phyloP scores from a whole-genome alignment of 2,329 filamentous ascomycete genomes.

The Aspergillus pseudotamarii region DNA sequence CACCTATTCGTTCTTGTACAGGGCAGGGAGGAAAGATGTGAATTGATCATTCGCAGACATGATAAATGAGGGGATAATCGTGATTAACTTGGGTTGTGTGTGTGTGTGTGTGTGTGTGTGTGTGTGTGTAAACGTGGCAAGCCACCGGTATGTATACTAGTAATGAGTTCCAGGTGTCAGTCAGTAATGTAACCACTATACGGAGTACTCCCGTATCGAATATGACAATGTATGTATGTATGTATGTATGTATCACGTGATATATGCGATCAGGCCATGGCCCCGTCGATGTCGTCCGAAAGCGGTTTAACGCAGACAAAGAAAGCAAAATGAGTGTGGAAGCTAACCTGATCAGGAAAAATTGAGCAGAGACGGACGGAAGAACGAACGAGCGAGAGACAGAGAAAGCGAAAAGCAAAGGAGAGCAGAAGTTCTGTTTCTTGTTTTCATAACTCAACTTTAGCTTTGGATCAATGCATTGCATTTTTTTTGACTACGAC shows the following conservation, averaged over 20 bases:
- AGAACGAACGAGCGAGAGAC: neutral
- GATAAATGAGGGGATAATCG: too few relatives aligned
- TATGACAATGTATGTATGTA: too few relatives aligned
- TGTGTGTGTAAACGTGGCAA: too few relatives aligned
- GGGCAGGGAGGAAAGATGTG: too few relatives aligned
- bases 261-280: neutral
- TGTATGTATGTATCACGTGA: neutral
- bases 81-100: too few relatives aligned
- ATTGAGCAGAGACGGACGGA: neutral
- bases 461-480: neutral
- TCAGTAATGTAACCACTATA: too few relatives aligned
- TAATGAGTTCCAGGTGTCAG: too few relatives aligned
- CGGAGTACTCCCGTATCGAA: too few relatives aligned
- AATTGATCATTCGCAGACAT: too few relatives aligned
- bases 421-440: neutral
- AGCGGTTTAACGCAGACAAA: constrained; percentile 1
- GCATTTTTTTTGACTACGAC: neutral
- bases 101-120: too few relatives aligned
- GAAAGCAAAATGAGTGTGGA: neutral
- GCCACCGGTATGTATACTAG: too few relatives aligned
- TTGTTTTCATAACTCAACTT: neutral
- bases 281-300: neutral
- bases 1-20: too few relatives aligned
- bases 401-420: neutral
- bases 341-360: neutral